Evolutionary conservation across 177 flowering plant species (phyloP).

Genomic region (Vitis hybrid): DNA sequence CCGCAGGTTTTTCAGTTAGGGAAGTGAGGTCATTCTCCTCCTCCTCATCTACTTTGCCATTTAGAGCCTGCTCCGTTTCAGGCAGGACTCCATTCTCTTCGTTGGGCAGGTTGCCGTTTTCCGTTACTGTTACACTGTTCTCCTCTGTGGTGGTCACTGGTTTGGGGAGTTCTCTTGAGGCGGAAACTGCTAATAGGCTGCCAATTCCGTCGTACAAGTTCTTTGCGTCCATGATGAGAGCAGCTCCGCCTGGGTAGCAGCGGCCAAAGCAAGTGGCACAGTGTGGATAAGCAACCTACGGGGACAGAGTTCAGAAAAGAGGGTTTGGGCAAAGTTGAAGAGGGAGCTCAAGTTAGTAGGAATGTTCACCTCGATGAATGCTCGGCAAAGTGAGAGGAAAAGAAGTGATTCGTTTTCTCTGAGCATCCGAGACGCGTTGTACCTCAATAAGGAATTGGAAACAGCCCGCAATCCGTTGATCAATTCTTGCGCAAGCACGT

Average conservation of each 20-base stretch:
- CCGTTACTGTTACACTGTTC: slow-evolving; percentile 30
- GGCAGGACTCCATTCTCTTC: slow-evolving; percentile 46
- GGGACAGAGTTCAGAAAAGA: neutral
- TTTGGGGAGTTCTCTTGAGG: slow-evolving; percentile 52
- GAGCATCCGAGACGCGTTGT: slow-evolving; percentile 82
- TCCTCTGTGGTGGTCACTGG: slow-evolving; percentile 31
- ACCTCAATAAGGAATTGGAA: slow-evolving; percentile 71
- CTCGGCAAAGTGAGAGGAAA: slow-evolving; percentile 90
- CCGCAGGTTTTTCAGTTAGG: too few relatives aligned
- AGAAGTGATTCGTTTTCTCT: slow-evolving; percentile 79
- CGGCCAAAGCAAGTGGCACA: slow-evolving; percentile 93
- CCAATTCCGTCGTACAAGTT: slow-evolving; percentile 61
- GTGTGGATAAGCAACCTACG: slow-evolving; percentile 81
- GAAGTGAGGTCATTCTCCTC: slow-evolving; percentile 10
- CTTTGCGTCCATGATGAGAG: slow-evolving; percentile 71
- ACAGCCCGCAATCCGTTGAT: slow-evolving; percentile 80
- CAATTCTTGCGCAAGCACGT: slow-evolving; percentile 77
- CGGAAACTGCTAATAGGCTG: slow-evolving; percentile 54
- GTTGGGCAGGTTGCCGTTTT: slow-evolving; percentile 46
- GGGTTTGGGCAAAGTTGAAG: neutral
- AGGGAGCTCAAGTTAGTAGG: neutral
- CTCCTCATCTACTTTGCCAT: slow-evolving; percentile 21
- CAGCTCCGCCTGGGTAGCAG: slow-evolving; percentile 81
- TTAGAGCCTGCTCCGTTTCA: slow-evolving; percentile 25
- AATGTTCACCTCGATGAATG: slow-evolving; percentile 81